Percentiles rank a stretch among this genome's conserved stretches.
Conservation (phyloP, 1,284 basidiomycete genomes). For the Fomitopsis betulina region DNA sequence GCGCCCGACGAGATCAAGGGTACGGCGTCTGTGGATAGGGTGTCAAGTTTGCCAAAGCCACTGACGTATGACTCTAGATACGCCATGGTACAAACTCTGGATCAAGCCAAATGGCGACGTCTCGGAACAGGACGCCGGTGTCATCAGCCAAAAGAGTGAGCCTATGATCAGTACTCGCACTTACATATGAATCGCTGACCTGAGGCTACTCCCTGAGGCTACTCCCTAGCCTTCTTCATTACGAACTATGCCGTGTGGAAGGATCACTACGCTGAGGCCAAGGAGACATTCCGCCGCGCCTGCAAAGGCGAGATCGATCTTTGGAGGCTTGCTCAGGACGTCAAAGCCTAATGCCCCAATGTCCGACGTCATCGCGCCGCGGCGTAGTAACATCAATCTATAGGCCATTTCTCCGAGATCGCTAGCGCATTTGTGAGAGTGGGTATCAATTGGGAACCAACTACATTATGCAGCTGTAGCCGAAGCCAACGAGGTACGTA, state of each 20-base stretch:
- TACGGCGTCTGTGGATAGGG: background rate
- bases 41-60: too few species aligned
- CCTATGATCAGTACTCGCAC: background rate
- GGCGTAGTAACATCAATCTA: too few species aligned
- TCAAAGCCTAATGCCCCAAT: background rate
- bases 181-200: background rate
- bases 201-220: too few species aligned
- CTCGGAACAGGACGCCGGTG: background rate
- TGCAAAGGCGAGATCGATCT: constrained; percentile 2
- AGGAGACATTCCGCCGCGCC: constrained; percentile 1
- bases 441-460: too few species aligned
- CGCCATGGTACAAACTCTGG: constrained; percentile 8
- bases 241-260: constrained; percentile 5
- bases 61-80: background rate
- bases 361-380: too few species aligned
- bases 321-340: background rate
- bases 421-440: too few species aligned
- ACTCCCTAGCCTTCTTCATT: constrained; percentile 3
- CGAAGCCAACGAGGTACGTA: too few species aligned
- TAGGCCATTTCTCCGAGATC: too few species aligned
- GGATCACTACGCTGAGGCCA: constrained; percentile 4
- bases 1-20: background rate
- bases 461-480: too few species aligned
- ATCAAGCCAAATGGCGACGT: background rate
- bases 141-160: background rate